phyloP scores from a whole-genome alignment of 441 rosid genomes.

The Breynia disticha region DNA sequence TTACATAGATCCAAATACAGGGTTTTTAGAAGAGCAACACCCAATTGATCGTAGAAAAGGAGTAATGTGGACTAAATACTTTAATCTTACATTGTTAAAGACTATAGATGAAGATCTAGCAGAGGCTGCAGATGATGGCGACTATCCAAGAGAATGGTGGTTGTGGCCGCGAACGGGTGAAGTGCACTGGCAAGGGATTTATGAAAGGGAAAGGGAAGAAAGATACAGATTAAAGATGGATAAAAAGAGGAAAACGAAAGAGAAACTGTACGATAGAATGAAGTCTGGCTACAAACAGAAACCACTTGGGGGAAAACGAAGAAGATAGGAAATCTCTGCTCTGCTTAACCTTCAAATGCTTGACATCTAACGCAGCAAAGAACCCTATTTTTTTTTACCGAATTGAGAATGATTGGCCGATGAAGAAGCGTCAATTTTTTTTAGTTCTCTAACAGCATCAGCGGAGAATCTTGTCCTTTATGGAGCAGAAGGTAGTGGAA shows the following conservation, averaged over 20 bases:
- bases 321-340: slow-evolving; percentile 14
- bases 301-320: slow-evolving; percentile 49
- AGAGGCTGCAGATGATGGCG: slow-evolving; percentile 91
- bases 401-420: neutral
- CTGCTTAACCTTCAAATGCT: slow-evolving; percentile 1
- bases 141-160: slow-evolving; percentile 69
- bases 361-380: slow-evolving; percentile 6
- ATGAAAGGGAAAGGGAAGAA: slow-evolving; percentile 92
- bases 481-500: neutral
- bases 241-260: slow-evolving; percentile 82
- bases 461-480: slow-evolving; percentile 5
- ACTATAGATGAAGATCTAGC: slow-evolving; percentile 98
- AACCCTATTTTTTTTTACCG: slow-evolving; percentile 1
- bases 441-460: slow-evolving; percentile 14
- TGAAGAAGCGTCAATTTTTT: slow-evolving; percentile 7
- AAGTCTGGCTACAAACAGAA: slow-evolving; percentile 75
- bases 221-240: slow-evolving; percentile 92
- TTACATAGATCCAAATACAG: slow-evolving; percentile 71
- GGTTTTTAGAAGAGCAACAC: slow-evolving; percentile 71
- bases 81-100: slow-evolving; percentile 62
- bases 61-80: slow-evolving; percentile 74
- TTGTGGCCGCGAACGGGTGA: slow-evolving; percentile 95
- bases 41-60: slow-evolving; percentile 49
- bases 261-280: slow-evolving; percentile 60
- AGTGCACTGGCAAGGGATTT: slow-evolving; percentile 97